Evolutionary conservation across 176 grass and related monocot genomes (phyloP).

Genomic region (Olyra latifolia): DNA sequence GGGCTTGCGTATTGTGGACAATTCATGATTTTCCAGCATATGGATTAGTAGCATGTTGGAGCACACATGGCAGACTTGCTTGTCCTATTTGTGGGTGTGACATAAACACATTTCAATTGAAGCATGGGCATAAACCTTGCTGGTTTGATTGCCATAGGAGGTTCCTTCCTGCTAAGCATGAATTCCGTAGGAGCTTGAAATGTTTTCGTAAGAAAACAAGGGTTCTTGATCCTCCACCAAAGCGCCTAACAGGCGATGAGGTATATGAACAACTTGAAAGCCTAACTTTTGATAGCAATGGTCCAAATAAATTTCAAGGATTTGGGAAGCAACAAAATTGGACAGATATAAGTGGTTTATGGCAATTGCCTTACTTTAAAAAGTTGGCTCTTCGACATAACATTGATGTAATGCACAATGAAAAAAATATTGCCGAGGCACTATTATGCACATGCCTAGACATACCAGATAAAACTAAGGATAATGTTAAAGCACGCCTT

Average conservation of each 20-base stretch:
- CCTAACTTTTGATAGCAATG: neutral
- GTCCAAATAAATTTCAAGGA: neutral
- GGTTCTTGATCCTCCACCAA: neutral
- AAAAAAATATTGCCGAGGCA: neutral
- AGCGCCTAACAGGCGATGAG: neutral
- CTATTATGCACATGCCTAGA: neutral
- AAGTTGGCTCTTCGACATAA: neutral
- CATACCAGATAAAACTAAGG: neutral
- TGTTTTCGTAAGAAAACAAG: neutral
- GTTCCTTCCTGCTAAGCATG: neutral
- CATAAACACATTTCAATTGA: neutral
- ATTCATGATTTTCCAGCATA: neutral
- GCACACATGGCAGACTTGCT: constrained; percentile 7
- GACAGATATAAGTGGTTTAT: neutral
- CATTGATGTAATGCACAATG: no score
- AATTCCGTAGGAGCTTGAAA: neutral
- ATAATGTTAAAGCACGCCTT: neutral
- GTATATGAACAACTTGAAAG: no score
- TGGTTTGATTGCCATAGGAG: constrained; percentile 28
- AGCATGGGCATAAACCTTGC: neutral
- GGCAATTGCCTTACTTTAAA: neutral
- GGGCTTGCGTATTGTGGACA: neutral
- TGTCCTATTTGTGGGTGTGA: neutral
- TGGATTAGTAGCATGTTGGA: neutral
- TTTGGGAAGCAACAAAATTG: neutral